Evolutionary conservation across 75 land plant genomes (phyloP).

Genomic region (Selaginella moellendorffii): DNA sequence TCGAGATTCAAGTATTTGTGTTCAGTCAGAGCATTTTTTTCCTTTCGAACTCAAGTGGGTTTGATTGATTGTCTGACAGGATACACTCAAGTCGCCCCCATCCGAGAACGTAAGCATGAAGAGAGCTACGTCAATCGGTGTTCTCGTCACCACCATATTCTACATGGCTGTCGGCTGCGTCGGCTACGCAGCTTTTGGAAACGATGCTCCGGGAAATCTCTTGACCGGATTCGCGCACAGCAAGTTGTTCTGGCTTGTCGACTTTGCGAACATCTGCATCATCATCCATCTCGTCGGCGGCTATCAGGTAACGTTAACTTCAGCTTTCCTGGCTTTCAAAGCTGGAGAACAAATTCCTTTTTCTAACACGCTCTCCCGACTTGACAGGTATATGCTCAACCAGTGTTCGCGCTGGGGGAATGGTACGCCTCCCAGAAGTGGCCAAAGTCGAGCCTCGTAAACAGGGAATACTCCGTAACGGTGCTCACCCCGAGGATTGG

Average conservation of each 20-base stretch:
- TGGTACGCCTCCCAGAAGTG: not conserved
- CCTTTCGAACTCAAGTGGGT: not conserved
- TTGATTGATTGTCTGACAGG: not conserved
- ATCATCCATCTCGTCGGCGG: constrained; percentile 15
- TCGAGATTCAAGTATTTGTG: not conserved
- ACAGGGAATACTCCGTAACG: not conserved
- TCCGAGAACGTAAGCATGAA: constrained; percentile 17
- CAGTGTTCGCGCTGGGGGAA: not conserved
- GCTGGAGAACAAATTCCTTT: no score
- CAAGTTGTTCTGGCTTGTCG: constrained; percentile 13
- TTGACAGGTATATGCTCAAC: not conserved
- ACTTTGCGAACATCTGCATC: constrained; percentile 11
- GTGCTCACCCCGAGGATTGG: not conserved
- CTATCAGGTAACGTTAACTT: constrained; percentile 10
- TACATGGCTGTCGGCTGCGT: constrained; percentile 11
- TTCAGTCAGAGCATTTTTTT: not conserved
- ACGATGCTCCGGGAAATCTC: constrained; percentile 12
- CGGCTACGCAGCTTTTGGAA: constrained; percentile 20
- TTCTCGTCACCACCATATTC: constrained; percentile 10
- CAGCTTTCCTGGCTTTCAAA: no score
- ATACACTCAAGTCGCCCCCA: constrained; percentile 3
- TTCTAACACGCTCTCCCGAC: no score
- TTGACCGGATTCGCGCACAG: constrained; percentile 10
- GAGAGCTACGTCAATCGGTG: constrained; percentile 10
- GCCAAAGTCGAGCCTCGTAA: not conserved